These are phyloP conservation scores for Microsporum ferrugineum DNA, from an alignment of 2,329 filamentous ascomycete genomes.

Conservation along the genomic window DNA sequence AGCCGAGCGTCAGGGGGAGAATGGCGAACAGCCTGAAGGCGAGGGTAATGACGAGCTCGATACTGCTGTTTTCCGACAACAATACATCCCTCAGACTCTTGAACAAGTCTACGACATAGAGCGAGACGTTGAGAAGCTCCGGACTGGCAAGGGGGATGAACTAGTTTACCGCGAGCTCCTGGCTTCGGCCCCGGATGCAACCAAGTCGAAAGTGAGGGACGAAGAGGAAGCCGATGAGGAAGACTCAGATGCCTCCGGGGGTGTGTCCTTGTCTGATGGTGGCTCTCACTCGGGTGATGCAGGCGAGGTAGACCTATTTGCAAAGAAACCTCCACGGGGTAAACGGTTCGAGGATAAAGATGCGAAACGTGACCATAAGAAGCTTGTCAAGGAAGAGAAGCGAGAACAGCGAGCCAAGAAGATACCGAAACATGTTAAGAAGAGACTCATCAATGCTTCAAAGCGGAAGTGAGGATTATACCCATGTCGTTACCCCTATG, in stretches of 20 bases:
- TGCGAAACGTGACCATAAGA: slow-evolving; percentile 76
- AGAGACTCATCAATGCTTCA: slow-evolving; percentile 55
- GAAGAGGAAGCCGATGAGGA: slow-evolving; percentile 27
- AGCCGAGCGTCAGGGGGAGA: slow-evolving; percentile 37
- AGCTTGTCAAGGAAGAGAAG: slow-evolving; percentile 87
- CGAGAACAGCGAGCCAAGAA: slow-evolving; percentile 86
- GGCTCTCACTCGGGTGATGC: slow-evolving; percentile 27
- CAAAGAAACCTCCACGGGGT: slow-evolving; percentile 60
- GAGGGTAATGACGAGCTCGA: slow-evolving; percentile 58
- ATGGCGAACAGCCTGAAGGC: slow-evolving; percentile 31
- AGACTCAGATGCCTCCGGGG: slow-evolving; percentile 27
- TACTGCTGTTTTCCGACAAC: slow-evolving; percentile 84
- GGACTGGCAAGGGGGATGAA: slow-evolving; percentile 60
- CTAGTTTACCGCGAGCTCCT: slow-evolving; percentile 78
- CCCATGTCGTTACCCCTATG: background rate
- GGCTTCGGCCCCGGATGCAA: slow-evolving; percentile 48
- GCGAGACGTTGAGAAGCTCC: slow-evolving; percentile 69
- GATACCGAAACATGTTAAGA: slow-evolving; percentile 94
- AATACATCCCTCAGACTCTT: slow-evolving; percentile 91
- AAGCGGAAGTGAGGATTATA: slow-evolving; percentile 26
- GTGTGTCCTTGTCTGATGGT: slow-evolving; percentile 30
- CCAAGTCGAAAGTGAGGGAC: slow-evolving; percentile 15
- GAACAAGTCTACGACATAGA: slow-evolving; percentile 96
- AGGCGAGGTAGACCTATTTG: slow-evolving; percentile 42
- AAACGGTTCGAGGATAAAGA: slow-evolving; percentile 88